phyloP scores from a whole-genome alignment of 208 protist genomes.

The Leishmania aethiopica region DNA sequence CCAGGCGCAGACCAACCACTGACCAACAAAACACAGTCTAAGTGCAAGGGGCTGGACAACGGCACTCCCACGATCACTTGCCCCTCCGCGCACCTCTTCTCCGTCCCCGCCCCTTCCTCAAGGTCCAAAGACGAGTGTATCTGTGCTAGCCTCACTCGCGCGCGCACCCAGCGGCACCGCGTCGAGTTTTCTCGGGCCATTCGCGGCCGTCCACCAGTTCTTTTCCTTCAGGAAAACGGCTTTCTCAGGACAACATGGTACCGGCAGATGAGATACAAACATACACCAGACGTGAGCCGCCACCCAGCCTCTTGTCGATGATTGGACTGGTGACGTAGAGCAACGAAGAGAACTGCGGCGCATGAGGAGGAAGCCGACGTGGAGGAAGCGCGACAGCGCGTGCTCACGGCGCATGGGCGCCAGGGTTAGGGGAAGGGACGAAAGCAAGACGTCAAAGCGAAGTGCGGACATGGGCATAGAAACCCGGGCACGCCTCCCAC shows the following conservation, averaged over 20 bases:
- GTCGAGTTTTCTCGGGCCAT: neutral
- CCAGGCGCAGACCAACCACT: neutral
- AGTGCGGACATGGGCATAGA: neutral
- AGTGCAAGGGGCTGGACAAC: neutral
- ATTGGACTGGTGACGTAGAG: neutral
- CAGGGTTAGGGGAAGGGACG: neutral
- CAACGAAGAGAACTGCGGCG: neutral
- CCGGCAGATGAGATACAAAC: neutral
- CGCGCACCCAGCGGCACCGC: neutral
- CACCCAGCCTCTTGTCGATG: neutral
- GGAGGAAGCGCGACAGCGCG: neutral
- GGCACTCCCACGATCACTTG: neutral
- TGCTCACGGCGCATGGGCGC: neutral
- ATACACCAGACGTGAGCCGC: neutral
- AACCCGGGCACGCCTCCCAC: neutral
- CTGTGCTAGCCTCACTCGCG: neutral
- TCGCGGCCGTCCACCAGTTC: neutral
- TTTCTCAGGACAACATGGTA: neutral
- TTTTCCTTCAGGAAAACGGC: neutral
- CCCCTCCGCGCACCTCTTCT: neutral
- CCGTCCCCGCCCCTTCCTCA: neutral
- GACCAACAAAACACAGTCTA: neutral
- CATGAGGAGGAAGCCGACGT: neutral
- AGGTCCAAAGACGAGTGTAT: neutral
- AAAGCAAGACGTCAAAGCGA: neutral